These are phyloP conservation scores for Pythium inflatum DNA, from an alignment of 352 stramenopile species.

Conservation along the genomic window DNA sequence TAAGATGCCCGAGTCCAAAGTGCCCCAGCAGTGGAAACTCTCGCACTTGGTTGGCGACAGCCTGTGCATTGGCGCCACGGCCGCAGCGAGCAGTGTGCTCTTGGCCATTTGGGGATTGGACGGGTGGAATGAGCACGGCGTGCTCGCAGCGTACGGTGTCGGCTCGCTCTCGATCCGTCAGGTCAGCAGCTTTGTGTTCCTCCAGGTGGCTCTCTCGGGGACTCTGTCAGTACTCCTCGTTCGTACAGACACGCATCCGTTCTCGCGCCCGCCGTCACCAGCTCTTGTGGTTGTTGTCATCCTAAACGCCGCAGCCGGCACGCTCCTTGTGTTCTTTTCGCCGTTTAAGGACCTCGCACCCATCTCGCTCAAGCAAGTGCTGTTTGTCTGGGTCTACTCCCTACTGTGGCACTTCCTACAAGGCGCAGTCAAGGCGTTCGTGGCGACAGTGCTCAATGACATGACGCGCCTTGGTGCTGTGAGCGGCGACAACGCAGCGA, in stretches of 20 bases:
- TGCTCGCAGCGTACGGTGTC: slow-evolving; percentile 62
- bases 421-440: slow-evolving; percentile 74
- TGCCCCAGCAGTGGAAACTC: slow-evolving; percentile 76
- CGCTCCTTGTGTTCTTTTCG: slow-evolving; percentile 75
- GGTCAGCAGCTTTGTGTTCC: slow-evolving; percentile 93
- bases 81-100: slow-evolving; percentile 83
- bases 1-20: slow-evolving; percentile 76
- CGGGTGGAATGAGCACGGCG: slow-evolving; percentile 75
- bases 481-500: slow-evolving; percentile 26
- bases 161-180: slow-evolving; percentile 86
- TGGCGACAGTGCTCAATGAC: slow-evolving; percentile 61
- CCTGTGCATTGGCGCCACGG: slow-evolving; percentile 67
- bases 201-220: slow-evolving; percentile 94
- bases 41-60: slow-evolving; percentile 64
- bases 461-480: slow-evolving; percentile 48
- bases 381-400: slow-evolving; percentile 91
- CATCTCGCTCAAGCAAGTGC: slow-evolving; percentile 71
- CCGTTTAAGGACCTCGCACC: slow-evolving; percentile 77
- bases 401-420: slow-evolving; percentile 89
- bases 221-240: slow-evolving; percentile 94
- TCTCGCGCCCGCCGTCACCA: slow-evolving; percentile 78
- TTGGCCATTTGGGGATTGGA: slow-evolving; percentile 85
- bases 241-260: slow-evolving; percentile 59
- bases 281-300: slow-evolving; percentile 37
- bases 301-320: slow-evolving; percentile 34